phyloP scores from a whole-genome alignment of 495 filamentous ascomycete genomes.

The Tuber magnatum region DNA sequence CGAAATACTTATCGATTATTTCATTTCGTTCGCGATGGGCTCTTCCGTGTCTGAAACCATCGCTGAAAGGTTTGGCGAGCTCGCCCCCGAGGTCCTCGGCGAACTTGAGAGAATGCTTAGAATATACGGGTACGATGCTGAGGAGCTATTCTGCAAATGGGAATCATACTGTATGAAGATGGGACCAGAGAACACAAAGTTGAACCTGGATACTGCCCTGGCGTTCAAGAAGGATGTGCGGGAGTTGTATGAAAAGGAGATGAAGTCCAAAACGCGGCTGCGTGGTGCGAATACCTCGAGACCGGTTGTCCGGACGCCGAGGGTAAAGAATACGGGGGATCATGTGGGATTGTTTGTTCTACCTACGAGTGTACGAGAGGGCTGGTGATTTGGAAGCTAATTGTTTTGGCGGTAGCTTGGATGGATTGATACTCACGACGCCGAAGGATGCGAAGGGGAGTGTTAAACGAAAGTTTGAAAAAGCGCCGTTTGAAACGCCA shows the following conservation, averaged over 20 bases:
- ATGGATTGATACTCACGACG: conserved; percentile 67
- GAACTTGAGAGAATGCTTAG: conserved; percentile 80
- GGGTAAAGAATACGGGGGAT: conserved; percentile 11
- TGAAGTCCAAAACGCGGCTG: conserved; percentile 52
- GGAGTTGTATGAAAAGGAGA: conserved; percentile 70
- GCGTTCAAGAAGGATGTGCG: conserved; percentile 80
- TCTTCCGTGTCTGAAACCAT: conserved; percentile 10
- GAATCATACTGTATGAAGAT: conserved; percentile 94
- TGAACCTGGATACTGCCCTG: conserved; percentile 60
- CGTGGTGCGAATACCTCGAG: conserved; percentile 48
- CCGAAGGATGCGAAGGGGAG: conserved; percentile 47
- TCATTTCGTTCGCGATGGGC: conserved; percentile 8
- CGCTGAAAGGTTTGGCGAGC: conserved; percentile 22
- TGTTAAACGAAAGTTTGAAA: conserved; percentile 55
- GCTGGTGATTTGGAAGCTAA: conserved; percentile 4
- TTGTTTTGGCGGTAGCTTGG: conserved; percentile 52
- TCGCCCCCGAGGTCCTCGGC: conserved; percentile 57
- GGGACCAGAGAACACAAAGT: conserved; percentile 61
- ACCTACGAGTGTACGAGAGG: not conserved
- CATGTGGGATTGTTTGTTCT: conserved; percentile 25
- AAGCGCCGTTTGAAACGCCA: conserved; percentile 41
- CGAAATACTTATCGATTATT: not conserved
- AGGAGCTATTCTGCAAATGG: conserved; percentile 96
- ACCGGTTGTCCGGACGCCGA: conserved; percentile 41
- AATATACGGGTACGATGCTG: conserved; percentile 62